phyloP scores from a whole-genome alignment of 306 rosid genomes.

The Carpinus fangiana region DNA sequence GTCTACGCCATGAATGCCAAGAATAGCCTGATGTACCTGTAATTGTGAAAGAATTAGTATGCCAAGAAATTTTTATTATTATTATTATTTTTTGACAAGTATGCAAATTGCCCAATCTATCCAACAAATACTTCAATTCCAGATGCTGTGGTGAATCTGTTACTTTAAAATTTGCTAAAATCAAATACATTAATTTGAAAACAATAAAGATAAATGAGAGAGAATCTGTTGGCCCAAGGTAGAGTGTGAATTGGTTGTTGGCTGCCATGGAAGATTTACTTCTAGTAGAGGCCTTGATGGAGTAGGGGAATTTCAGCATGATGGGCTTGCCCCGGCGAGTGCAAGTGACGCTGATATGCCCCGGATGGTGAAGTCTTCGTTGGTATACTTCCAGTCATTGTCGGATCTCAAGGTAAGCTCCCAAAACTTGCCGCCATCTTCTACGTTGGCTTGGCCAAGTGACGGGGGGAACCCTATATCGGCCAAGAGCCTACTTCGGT shows the following conservation, averaged over 20 bases:
- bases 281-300: too few relatives aligned
- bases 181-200: not conserved
- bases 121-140: not conserved
- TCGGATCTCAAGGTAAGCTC: too few relatives aligned
- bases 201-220: not conserved
- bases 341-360: too few relatives aligned
- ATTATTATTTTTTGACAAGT: too few relatives aligned
- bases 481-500: too few relatives aligned
- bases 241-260: not conserved
- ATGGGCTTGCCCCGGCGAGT: too few relatives aligned
- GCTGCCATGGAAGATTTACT: not conserved
- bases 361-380: too few relatives aligned
- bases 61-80: not conserved
- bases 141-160: not conserved
- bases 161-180: not conserved
- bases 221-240: not conserved
- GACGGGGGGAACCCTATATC: too few relatives aligned
- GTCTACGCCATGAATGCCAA: conserved; percentile 75
- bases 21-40: conserved; percentile 87
- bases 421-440: too few relatives aligned
- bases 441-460: too few relatives aligned
- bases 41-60: conserved; percentile 32
- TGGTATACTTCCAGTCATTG: too few relatives aligned
- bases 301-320: too few relatives aligned
- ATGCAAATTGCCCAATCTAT: not conserved